A percentile compares a stretch with the other conserved stretches of the same genome.
Conservation (phyloP, 2,329 filamentous ascomycete genomes). For the Escovopsis sp. region DNA sequence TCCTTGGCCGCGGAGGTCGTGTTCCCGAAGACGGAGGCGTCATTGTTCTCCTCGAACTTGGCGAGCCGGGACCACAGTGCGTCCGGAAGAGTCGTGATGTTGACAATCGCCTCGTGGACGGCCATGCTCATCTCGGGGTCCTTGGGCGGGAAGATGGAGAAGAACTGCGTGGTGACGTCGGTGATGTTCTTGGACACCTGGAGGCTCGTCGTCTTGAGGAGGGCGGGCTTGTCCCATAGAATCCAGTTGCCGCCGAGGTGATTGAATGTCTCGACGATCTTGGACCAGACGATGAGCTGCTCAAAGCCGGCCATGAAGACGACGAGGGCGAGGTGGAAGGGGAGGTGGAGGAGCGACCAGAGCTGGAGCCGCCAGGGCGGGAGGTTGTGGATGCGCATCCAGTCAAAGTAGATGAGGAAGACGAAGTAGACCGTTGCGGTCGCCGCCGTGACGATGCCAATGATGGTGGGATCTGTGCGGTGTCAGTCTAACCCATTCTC, state of each 20-base stretch:
- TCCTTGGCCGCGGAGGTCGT: not conserved
- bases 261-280: slow-evolving; percentile 20
- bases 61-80: slow-evolving; percentile 13
- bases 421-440: slow-evolving; percentile 29
- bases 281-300: slow-evolving; percentile 36
- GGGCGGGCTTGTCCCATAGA: slow-evolving; percentile 4
- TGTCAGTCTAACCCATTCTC: slow-evolving; percentile 5
- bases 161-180: slow-evolving; percentile 10
- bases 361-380: slow-evolving; percentile 42
- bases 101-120: slow-evolving; percentile 12
- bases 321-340: slow-evolving; percentile 47
- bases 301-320: slow-evolving; percentile 49
- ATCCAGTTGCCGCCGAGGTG: slow-evolving; percentile 7
- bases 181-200: slow-evolving; percentile 8
- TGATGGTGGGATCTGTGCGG: slow-evolving; percentile 16
- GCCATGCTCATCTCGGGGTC: slow-evolving; percentile 8
- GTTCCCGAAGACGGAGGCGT: slow-evolving; percentile 1
- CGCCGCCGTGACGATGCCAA: slow-evolving; percentile 25
- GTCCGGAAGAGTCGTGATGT: slow-evolving; percentile 15
- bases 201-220: slow-evolving; percentile 10
- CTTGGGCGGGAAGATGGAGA: slow-evolving; percentile 15
- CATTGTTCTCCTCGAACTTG: slow-evolving; percentile 3
- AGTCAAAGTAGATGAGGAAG: slow-evolving; percentile 40
- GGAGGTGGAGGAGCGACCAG: slow-evolving; percentile 44
- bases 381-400: slow-evolving; percentile 49